Percentiles rank a stretch among this genome's conserved stretches.
These are phyloP conservation scores for grape (Vitis vinifera) DNA, from an alignment of 164 flowering plant genomes.

Conservation along the genomic window ASM3070453v1 NC_081805.1:1105001-1105500, in stretches of 20 bases:
- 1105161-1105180: slow-evolving; percentile 27
- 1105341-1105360: slow-evolving; percentile 53
- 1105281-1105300: slow-evolving; percentile 54
- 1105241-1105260: slow-evolving; percentile 55
- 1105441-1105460: slow-evolving; percentile 56
- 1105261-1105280: slow-evolving; percentile 34
- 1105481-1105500: slow-evolving; percentile 61
- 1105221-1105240: slow-evolving; percentile 45
- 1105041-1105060: slow-evolving; percentile 48
- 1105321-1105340: slow-evolving; percentile 38
- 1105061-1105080: slow-evolving; percentile 43
- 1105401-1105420: slow-evolving; percentile 30
- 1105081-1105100: slow-evolving; percentile 45
- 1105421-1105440: slow-evolving; percentile 39
- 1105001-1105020: neutral
- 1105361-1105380: slow-evolving; percentile 71
- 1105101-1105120: slow-evolving; percentile 46
- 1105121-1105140: slow-evolving; percentile 34
- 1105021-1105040: slow-evolving; percentile 33
- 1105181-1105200: slow-evolving; percentile 25
- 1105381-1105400: slow-evolving; percentile 55
- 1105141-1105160: slow-evolving; percentile 30
- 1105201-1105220: slow-evolving; percentile 36
- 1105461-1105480: slow-evolving; percentile 44
- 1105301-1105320: slow-evolving; percentile 58